Conservation (phyloP, 73 alveolate genomes). For the Paramecium primaurelia region DNA sequence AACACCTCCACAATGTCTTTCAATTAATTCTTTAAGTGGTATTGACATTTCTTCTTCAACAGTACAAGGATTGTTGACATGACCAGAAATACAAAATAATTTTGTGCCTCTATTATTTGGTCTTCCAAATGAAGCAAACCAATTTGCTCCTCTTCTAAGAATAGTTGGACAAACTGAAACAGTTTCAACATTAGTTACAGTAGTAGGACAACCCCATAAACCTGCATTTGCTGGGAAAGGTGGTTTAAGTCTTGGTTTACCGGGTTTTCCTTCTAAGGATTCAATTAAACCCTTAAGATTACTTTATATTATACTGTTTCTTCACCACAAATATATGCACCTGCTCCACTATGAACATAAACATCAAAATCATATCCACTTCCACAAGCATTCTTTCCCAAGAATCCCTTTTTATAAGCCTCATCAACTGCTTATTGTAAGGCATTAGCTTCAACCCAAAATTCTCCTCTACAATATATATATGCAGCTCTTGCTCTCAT, state of each 20-base stretch:
- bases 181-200: slow-evolving; percentile 90
- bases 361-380: slow-evolving; percentile 74
- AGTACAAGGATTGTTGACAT: slow-evolving; percentile 88
- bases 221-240: slow-evolving; percentile 96
- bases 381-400: slow-evolving; percentile 81
- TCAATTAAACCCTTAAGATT: slow-evolving; percentile 85
- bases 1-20: slow-evolving; percentile 91
- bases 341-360: slow-evolving; percentile 81
- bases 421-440: slow-evolving; percentile 72
- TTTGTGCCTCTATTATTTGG: slow-evolving; percentile 85
- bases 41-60: slow-evolving; percentile 90
- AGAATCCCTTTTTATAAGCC: slow-evolving; percentile 70
- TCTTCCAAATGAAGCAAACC: slow-evolving; percentile 88
- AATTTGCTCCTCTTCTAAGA: slow-evolving; percentile 84
- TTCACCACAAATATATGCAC: slow-evolving; percentile 92
- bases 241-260: slow-evolving; percentile 90
- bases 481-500: slow-evolving; percentile 82
- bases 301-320: slow-evolving; percentile 83
- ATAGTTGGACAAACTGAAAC: slow-evolving; percentile 90
- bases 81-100: slow-evolving; percentile 85
- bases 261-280: slow-evolving; percentile 88
- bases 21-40: slow-evolving; percentile 84
- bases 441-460: slow-evolving; percentile 74
- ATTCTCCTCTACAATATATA: slow-evolving; percentile 78
- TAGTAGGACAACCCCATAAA: slow-evolving; percentile 90